Conservation (phyloP, 1,139 yeast species). For the Kluyveromyces sp. region DNA sequence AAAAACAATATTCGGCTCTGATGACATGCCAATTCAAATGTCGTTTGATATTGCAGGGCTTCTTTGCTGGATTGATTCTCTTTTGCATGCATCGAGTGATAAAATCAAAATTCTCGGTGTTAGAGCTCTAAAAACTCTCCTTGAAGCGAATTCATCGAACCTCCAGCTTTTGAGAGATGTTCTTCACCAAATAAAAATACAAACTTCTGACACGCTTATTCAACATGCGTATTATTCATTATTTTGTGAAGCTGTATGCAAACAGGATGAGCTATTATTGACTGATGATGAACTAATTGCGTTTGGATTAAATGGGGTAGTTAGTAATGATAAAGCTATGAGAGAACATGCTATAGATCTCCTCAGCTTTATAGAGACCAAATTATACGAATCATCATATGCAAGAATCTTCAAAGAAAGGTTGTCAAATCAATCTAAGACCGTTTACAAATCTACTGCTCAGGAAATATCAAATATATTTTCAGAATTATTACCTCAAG, state of each 20-base stretch:
- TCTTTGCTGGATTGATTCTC: slow-evolving; percentile 70
- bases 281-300: slow-evolving; percentile 30
- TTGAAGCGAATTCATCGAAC: slow-evolving; percentile 51
- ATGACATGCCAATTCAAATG: slow-evolving; percentile 35
- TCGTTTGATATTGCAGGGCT: slow-evolving; percentile 67
- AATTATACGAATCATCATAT: slow-evolving; percentile 28
- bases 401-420: slow-evolving; percentile 30
- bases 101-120: slow-evolving; percentile 58
- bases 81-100: slow-evolving; percentile 54
- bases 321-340: slow-evolving; percentile 26
- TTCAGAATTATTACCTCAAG: slow-evolving; percentile 29
- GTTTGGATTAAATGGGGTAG: slow-evolving; percentile 28
- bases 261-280: slow-evolving; percentile 22
- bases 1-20: slow-evolving; percentile 39
- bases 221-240: slow-evolving; percentile 65
- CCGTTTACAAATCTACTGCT: slow-evolving; percentile 31
- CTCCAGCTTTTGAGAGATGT: slow-evolving; percentile 55
- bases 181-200: slow-evolving; percentile 59
- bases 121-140: slow-evolving; percentile 61
- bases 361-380: slow-evolving; percentile 28
- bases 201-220: slow-evolving; percentile 43
- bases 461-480: slow-evolving; percentile 31
- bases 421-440: slow-evolving; percentile 28
- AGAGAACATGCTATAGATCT: slow-evolving; percentile 29
- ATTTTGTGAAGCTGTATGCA: slow-evolving; percentile 48